Evolutionary conservation across 2,329 filamentous ascomycete genomes (phyloP).

Genomic region (Botrytis elliptica): DNA sequence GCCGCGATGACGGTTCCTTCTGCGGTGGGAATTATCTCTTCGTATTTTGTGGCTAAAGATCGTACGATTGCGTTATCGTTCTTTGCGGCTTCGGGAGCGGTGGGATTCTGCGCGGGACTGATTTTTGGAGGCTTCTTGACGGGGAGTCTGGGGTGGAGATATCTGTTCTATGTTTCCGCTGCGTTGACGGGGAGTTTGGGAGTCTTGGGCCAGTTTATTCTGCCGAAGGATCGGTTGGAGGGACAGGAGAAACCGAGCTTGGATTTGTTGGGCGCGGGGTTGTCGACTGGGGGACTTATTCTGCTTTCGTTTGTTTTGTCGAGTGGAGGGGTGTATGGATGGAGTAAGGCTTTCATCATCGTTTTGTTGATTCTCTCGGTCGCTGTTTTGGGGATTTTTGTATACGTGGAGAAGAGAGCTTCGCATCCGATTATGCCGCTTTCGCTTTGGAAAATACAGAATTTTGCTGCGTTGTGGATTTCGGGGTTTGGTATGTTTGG

Average conservation of each 20-base stretch:
- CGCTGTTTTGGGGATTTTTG: conserved; percentile 42
- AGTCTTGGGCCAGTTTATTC: conserved; percentile 39
- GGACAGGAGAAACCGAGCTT: conserved; percentile 40
- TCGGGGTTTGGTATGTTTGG: conserved; percentile 42
- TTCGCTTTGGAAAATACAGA: conserved; percentile 46
- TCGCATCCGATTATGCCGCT: conserved; percentile 48
- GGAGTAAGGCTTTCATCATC: conserved; percentile 47
- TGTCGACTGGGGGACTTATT: conserved; percentile 46
- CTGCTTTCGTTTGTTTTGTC: conserved; percentile 47
- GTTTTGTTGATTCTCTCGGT: conserved; percentile 43
- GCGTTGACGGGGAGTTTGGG: conserved; percentile 39
- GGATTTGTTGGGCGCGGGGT: conserved; percentile 44
- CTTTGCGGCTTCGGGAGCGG: conserved; percentile 42
- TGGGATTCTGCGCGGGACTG: conserved; percentile 44
- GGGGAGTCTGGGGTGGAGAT: conserved; percentile 43
- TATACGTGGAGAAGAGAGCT: conserved; percentile 45
- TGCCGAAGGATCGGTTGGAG: conserved; percentile 43
- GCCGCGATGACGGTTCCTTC: conserved; percentile 49
- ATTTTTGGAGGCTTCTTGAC: conserved; percentile 44
- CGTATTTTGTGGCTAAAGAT: conserved; percentile 42
- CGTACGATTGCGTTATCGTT: conserved; percentile 43
- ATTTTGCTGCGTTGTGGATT: conserved; percentile 48
- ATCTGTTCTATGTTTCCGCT: conserved; percentile 42
- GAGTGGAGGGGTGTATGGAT: conserved; percentile 47
- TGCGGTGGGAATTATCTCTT: conserved; percentile 47